These are phyloP conservation scores for Pseudonitzschia delicatissima DNA, from an alignment of 108 stramenopile genomes.

Conservation along the genomic window DNA sequence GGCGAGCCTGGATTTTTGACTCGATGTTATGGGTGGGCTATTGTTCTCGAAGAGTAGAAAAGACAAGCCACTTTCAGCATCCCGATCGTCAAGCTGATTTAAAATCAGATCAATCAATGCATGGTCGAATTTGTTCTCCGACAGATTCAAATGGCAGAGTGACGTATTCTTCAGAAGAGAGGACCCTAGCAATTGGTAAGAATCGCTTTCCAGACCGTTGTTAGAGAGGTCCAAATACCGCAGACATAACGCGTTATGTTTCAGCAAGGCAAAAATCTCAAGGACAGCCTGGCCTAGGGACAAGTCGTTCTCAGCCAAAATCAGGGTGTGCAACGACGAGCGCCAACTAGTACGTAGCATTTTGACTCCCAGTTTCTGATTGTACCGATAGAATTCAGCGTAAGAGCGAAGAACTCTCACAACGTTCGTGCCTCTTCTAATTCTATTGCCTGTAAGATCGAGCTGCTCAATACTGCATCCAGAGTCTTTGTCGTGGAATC, in stretches of 20 bases:
- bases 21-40: conserved; percentile 33
- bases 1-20: conserved; percentile 19
- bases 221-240: conserved; percentile 48
- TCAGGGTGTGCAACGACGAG: conserved; percentile 46
- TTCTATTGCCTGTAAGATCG: conserved; percentile 56
- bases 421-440: conserved; percentile 41
- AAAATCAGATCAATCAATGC: conserved; percentile 36
- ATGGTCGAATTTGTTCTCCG: conserved; percentile 45
- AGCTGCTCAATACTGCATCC: conserved; percentile 53
- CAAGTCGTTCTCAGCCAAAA: conserved; percentile 48
- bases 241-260: conserved; percentile 47
- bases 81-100: conserved; percentile 19
- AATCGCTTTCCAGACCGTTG: conserved; percentile 44
- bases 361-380: conserved; percentile 28
- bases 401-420: conserved; percentile 38
- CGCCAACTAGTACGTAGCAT: conserved; percentile 36
- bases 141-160: conserved; percentile 50
- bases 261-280: conserved; percentile 47
- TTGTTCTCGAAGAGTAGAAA: conserved; percentile 52
- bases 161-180: conserved; percentile 44
- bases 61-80: conserved; percentile 34
- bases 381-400: conserved; percentile 40
- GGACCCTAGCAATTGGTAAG: conserved; percentile 31
- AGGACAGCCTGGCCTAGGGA: conserved; percentile 39
- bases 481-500: conserved; percentile 43